Conservation (phyloP, 2,329 filamentous ascomycete species). For the Aspergillus sp. region DNA sequence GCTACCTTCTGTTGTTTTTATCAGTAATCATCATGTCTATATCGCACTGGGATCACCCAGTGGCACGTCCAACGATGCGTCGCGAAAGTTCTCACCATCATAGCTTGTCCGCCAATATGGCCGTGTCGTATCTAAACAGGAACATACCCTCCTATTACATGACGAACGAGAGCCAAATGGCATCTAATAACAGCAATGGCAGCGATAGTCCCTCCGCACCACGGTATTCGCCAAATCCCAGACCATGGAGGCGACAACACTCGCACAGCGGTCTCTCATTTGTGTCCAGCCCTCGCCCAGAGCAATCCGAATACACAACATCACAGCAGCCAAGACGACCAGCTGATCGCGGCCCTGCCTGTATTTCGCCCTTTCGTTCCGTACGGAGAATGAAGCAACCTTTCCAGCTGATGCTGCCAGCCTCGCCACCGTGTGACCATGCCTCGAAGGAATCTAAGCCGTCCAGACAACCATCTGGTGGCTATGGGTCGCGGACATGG, state of each 20-base stretch:
- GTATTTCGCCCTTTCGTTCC: conserved; percentile 32
- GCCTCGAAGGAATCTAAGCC: conserved; percentile 13
- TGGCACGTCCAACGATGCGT: conserved; percentile 14
- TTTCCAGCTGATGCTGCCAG: conserved; percentile 29
- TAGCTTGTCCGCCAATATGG: conserved; percentile 11
- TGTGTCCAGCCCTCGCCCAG: conserved; percentile 23
- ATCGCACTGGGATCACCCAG: conserved; percentile 20
- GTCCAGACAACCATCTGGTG: conserved; percentile 13
- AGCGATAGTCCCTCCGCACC: conserved; percentile 8
- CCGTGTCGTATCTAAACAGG: conserved; percentile 11
- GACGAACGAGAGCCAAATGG: conserved; percentile 5
- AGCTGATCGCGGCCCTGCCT: conserved; percentile 18
- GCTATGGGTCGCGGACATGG: conserved; percentile 25
- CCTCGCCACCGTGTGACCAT: conserved; percentile 26
- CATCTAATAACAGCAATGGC: conserved; percentile 2
- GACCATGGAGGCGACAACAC: conserved; percentile 25
- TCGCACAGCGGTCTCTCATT: conserved; percentile 28
- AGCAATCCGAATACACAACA: conserved; percentile 22
- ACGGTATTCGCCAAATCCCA: conserved; percentile 16
- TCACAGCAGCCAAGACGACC: conserved; percentile 18
- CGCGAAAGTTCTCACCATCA: conserved; percentile 11
- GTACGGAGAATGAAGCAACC: conserved; percentile 34
- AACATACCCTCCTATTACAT: conserved; percentile 13
- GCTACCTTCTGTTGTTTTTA: conserved; percentile 6
- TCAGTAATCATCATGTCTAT: conserved; percentile 21